phyloP scores from a whole-genome alignment of 1,284 basidiomycete species.

The Hypsizygus ulmarius region DNA sequence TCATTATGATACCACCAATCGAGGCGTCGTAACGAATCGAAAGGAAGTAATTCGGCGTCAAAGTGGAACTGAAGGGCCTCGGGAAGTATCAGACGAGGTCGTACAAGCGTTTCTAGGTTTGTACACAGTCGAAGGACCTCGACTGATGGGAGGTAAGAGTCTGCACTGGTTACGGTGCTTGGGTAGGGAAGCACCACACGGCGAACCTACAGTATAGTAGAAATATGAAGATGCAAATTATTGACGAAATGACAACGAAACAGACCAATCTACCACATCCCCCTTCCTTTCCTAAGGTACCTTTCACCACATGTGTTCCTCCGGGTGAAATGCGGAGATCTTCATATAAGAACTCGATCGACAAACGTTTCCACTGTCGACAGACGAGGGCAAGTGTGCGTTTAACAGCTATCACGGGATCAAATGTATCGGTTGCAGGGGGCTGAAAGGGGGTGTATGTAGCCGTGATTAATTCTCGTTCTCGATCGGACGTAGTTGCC shows the following conservation, averaged over 20 bases:
- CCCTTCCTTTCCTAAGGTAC: slow-evolving; percentile 23
- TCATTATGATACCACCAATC: slow-evolving; percentile 66
- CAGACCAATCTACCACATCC: slow-evolving; percentile 37
- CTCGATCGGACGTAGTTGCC: slow-evolving; percentile 32
- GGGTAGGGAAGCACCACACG: slow-evolving; percentile 58
- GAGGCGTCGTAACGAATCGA: slow-evolving; percentile 56
- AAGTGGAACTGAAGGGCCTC: slow-evolving; percentile 50
- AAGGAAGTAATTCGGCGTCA: slow-evolving; percentile 41
- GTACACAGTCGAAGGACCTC: slow-evolving; percentile 49
- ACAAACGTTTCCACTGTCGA: slow-evolving; percentile 49
- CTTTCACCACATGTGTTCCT: slow-evolving; percentile 30
- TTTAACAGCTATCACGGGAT: slow-evolving; percentile 32
- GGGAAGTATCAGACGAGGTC: slow-evolving; percentile 36
- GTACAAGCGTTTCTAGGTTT: slow-evolving; percentile 53
- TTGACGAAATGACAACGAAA: slow-evolving; percentile 15
- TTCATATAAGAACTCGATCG: slow-evolving; percentile 47
- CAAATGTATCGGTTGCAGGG: slow-evolving; percentile 25
- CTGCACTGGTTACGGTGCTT: slow-evolving; percentile 43
- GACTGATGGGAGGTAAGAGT: slow-evolving; percentile 30
- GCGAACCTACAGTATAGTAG: slow-evolving; percentile 38
- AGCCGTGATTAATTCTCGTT: slow-evolving; percentile 24
- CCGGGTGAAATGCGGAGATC: slow-evolving; percentile 47
- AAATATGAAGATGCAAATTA: not conserved
- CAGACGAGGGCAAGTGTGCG: slow-evolving; percentile 51
- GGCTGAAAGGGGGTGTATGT: slow-evolving; percentile 43